Conservation (phyloP, 208 protist species). For the Angomonas ambiguus region DNA sequence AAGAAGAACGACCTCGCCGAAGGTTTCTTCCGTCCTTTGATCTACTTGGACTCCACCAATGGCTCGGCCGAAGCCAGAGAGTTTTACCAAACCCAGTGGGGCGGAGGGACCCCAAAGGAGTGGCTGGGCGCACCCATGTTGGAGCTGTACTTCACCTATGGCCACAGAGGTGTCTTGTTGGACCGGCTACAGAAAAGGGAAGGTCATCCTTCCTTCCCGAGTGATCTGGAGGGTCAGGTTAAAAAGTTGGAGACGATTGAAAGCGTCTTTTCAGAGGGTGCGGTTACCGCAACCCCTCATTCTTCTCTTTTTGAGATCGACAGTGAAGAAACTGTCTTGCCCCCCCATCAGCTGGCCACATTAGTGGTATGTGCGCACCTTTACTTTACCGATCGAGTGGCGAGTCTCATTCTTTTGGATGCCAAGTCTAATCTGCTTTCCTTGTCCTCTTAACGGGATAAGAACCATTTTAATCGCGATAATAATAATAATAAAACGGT, state of each 20-base stretch:
- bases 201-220: conserved; percentile 32
- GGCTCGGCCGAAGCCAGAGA: conserved; percentile 21
- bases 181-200: conserved; percentile 14
- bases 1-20: too few species aligned
- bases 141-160: conserved; percentile 10
- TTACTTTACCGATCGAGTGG: background rate
- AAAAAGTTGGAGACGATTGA: conserved; percentile 25
- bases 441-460: background rate
- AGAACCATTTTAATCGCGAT: too few species aligned
- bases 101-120: background rate
- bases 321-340: background rate
- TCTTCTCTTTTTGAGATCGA: background rate
- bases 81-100: conserved; percentile 17
- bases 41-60: conserved; percentile 53
- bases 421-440: too few species aligned
- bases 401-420: background rate
- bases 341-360: background rate
- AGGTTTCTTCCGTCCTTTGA: too few species aligned
- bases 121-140: background rate
- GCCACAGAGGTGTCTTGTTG: conserved; percentile 9
- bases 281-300: background rate
- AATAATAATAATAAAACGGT: too few species aligned
- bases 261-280: background rate
- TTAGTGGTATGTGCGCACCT: background rate
- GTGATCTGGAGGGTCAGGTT: conserved; percentile 8